Evolutionary conservation across 139 green algal genomes (phyloP).

Genomic region (Volvox africanus): DNA sequence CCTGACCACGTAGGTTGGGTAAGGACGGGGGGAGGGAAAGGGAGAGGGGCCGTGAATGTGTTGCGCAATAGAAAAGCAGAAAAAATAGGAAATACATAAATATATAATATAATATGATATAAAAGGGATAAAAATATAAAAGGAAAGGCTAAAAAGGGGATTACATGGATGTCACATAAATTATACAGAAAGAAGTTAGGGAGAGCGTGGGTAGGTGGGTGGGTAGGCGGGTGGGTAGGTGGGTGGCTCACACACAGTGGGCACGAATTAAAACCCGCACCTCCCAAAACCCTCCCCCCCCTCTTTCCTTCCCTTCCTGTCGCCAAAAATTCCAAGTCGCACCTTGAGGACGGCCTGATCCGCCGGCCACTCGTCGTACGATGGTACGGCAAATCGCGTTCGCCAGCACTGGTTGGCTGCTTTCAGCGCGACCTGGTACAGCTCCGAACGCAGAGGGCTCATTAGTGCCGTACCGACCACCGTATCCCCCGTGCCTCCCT

Average conservation of each 20-base stretch:
- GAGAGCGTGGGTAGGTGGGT: too few relatives aligned
- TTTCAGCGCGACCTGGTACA: not conserved
- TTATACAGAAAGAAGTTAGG: too few relatives aligned
- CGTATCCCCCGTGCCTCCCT: not conserved
- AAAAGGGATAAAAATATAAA: too few relatives aligned
- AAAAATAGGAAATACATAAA: not conserved
- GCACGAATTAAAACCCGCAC: not conserved
- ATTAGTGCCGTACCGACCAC: conserved; percentile 23
- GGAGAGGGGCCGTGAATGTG: not conserved
- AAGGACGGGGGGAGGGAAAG: not conserved
- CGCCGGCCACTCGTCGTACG: conserved; percentile 36
- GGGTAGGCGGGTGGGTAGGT: too few relatives aligned
- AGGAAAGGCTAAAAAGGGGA: too few relatives aligned
- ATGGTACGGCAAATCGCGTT: not conserved
- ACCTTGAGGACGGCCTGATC: conserved; percentile 34
- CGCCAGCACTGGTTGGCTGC: not conserved
- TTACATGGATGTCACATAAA: too few relatives aligned
- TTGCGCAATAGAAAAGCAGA: too few relatives aligned
- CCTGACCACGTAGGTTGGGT: not conserved
- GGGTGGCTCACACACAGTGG: too few relatives aligned
- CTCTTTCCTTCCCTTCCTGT: not conserved
- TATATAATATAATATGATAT: too few relatives aligned
- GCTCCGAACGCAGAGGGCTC: conserved; percentile 10
- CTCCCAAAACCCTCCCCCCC: not conserved
- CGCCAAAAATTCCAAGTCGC: not conserved